phyloP scores from a whole-genome alignment of 2,329 filamentous ascomycete species.

The Fusarium sp. region DNA sequence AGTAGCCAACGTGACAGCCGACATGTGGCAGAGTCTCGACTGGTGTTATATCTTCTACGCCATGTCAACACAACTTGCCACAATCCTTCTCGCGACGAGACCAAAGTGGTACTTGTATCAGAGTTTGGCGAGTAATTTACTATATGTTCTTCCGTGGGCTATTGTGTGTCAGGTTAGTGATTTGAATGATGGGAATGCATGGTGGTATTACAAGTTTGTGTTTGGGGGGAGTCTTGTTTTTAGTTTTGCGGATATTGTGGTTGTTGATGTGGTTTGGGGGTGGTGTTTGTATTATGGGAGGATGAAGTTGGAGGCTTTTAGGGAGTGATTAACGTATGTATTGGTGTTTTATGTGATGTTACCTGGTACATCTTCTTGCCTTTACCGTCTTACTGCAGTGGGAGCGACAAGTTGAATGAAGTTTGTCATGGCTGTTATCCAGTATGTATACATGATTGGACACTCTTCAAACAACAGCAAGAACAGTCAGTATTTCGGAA shows the following conservation, averaged over 20 bases:
- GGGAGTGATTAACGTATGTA: conserved; percentile 9
- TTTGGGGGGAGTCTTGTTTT: conserved; percentile 77
- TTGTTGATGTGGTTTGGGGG: conserved; percentile 63
- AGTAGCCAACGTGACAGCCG: conserved; percentile 69
- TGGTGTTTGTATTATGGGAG: conserved; percentile 60
- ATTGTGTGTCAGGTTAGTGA: conserved; percentile 66
- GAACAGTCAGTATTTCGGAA: no score
- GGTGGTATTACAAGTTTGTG: conserved; percentile 73
- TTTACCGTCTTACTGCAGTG: no score
- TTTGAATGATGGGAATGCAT: conserved; percentile 66
- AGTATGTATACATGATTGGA: no score
- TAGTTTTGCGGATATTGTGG: conserved; percentile 67
- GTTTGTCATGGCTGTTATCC: no score
- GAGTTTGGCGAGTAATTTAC: conserved; percentile 72
- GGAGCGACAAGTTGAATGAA: neutral
- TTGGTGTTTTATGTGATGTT: no score
- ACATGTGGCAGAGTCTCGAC: conserved; percentile 73
- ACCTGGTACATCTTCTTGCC: no score
- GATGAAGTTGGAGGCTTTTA: conserved; percentile 53
- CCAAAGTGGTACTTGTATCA: conserved; percentile 77
- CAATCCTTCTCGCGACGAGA: conserved; percentile 71
- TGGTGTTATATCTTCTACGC: conserved; percentile 79
- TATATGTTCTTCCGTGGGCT: conserved; percentile 78
- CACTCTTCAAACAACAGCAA: no score
- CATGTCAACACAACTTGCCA: conserved; percentile 71